A percentile compares a stretch with the other conserved stretches of the same genome.
Conservation (phyloP, 257 asterid genomes). For the Fraxinus anomala region DNA sequence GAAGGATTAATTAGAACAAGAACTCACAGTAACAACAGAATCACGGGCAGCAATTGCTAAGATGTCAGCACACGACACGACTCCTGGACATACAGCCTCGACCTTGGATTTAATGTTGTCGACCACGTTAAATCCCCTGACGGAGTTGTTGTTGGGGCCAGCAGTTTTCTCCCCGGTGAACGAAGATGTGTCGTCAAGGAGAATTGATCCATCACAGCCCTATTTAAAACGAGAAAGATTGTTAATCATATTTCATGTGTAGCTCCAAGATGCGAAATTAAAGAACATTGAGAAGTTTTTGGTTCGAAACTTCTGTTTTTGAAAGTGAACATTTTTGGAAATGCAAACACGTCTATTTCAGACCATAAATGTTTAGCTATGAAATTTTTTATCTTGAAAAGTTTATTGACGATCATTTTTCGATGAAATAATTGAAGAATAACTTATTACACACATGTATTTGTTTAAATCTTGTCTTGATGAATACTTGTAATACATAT, state of each 20-base stretch:
- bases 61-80: constrained; percentile 67
- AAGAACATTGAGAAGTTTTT: too few species aligned
- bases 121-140: constrained; percentile 47
- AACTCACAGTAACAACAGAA: constrained; percentile 44
- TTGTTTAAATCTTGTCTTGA: too few species aligned
- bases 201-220: constrained; percentile 69
- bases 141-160: constrained; percentile 41
- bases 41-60: constrained; percentile 63
- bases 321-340: too few species aligned
- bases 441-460: too few species aligned
- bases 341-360: too few species aligned
- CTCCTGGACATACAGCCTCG: constrained; percentile 46
- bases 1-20: not conserved
- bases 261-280: not conserved
- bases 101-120: constrained; percentile 50
- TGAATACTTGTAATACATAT: too few species aligned
- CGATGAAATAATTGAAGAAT: too few species aligned
- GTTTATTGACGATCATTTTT: too few species aligned
- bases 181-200: constrained; percentile 50
- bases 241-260: not conserved
- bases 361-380: too few species aligned
- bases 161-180: constrained; percentile 55
- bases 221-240: constrained; percentile 1
- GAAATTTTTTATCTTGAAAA: too few species aligned
- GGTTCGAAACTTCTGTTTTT: too few species aligned